Evolutionary conservation across 768 basidiomycete genomes (phyloP).

Genomic region (Lactarius tabidus): DNA sequence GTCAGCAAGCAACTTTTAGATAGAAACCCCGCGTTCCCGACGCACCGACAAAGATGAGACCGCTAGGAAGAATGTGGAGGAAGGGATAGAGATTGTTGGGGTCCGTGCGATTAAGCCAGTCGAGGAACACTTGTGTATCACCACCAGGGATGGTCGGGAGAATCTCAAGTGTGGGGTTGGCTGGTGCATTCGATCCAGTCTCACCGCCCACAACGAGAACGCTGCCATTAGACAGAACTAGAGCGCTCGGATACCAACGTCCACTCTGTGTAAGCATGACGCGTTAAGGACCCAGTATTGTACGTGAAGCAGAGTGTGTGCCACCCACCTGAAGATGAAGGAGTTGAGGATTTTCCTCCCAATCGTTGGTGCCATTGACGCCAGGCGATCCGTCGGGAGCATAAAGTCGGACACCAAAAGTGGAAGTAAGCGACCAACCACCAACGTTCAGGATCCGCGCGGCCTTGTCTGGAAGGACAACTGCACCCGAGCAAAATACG

Average conservation of each 20-base stretch:
- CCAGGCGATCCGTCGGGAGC: conserved; percentile 65
- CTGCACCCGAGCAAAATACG: conserved; percentile 73
- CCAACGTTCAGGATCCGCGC: conserved; percentile 64
- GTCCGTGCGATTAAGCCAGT: conserved; percentile 67
- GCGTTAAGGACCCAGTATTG: not conserved
- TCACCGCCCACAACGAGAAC: conserved; percentile 75
- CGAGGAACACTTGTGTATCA: conserved; percentile 53
- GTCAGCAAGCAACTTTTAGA: not conserved
- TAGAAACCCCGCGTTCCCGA: not conserved
- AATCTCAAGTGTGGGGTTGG: conserved; percentile 68
- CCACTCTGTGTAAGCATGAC: conserved; percentile 39
- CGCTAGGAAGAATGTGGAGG: conserved; percentile 65
- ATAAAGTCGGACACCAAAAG: conserved; percentile 69
- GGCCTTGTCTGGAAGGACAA: conserved; percentile 71
- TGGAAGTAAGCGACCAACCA: conserved; percentile 69
- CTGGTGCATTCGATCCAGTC: conserved; percentile 59
- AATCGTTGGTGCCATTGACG: conserved; percentile 70
- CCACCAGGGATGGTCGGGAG: conserved; percentile 66
- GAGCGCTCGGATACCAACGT: conserved; percentile 70
- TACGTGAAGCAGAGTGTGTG: not conserved
- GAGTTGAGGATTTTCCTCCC: conserved; percentile 65
- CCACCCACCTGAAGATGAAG: conserved; percentile 55
- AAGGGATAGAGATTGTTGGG: conserved; percentile 82
- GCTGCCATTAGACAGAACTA: conserved; percentile 69
- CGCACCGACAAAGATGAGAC: conserved; percentile 65